Evolutionary conservation across 176 grass and related monocot genomes (phyloP).

Genomic region (Themeda triandra): DNA sequence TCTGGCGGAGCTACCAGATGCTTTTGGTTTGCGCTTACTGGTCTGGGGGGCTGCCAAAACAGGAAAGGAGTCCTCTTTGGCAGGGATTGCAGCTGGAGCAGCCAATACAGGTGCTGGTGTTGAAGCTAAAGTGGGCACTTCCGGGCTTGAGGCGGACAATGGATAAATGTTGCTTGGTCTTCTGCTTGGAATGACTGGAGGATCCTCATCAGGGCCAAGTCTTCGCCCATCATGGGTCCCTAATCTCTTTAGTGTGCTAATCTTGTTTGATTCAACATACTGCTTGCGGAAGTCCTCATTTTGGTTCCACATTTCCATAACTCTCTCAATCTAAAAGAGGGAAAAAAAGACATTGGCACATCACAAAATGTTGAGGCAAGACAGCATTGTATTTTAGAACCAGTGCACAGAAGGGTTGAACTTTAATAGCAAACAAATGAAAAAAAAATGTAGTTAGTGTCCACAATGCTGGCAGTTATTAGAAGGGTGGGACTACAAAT

Average conservation of each 20-base stretch:
- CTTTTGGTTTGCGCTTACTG: constrained; percentile 50
- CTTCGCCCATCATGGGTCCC: constrained; percentile 78
- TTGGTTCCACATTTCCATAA: constrained; percentile 71
- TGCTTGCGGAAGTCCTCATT: constrained; percentile 71
- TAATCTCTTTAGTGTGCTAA: constrained; percentile 74
- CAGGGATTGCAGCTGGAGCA: constrained; percentile 11
- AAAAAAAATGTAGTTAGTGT: neutral
- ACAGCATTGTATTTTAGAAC: neutral
- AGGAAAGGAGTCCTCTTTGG: constrained; percentile 47
- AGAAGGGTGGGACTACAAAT: neutral
- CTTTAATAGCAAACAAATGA: constrained; percentile 5
- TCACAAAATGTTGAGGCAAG: constrained; percentile 4
- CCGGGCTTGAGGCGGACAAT: constrained; percentile 12
- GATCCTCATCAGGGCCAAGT: constrained; percentile 73
- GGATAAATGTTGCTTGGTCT: constrained; percentile 38
- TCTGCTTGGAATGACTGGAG: constrained; percentile 57
- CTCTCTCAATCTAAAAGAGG: constrained; percentile 50
- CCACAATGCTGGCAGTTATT: neutral
- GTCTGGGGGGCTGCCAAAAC: constrained; percentile 29
- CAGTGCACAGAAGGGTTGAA: neutral
- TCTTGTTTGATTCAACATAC: constrained; percentile 73
- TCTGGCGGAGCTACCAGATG: constrained; percentile 25
- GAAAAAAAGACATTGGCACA: constrained; percentile 1
- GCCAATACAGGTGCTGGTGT: constrained; percentile 30
- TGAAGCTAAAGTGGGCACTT: neutral